Percentiles rank a stretch among this genome's conserved stretches.
phyloP scores from a whole-genome alignment of 257 asterid genomes.

The Gentiana straminea region DNA sequence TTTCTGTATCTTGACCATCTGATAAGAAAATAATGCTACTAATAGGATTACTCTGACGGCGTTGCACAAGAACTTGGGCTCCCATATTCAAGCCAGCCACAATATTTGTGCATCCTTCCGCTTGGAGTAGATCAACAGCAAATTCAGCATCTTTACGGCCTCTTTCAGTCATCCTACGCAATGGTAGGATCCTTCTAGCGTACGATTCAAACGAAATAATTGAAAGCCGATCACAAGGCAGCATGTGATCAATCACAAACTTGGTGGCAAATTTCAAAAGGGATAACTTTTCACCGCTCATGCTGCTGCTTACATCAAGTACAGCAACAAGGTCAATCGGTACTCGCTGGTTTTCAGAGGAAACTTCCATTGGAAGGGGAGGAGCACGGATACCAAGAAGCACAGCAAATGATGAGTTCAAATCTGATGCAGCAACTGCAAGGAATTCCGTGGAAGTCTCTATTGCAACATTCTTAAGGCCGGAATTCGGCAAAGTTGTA shows the following conservation, averaged over 20 bases:
- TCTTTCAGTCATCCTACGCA: constrained; percentile 23
- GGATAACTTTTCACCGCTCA: constrained; percentile 23
- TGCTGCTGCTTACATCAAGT: constrained; percentile 16
- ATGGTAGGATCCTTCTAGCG: constrained; percentile 18
- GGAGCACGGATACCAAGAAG: constrained; percentile 32
- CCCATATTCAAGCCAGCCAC: constrained; percentile 25
- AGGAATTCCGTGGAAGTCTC: constrained; percentile 22
- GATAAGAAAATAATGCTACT: constrained; percentile 28
- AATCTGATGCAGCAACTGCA: constrained; percentile 16
- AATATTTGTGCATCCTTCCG: constrained; percentile 27
- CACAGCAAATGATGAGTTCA: constrained; percentile 22
- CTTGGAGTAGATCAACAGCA: constrained; percentile 18
- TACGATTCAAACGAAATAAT: constrained; percentile 19
- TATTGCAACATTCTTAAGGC: too few relatives aligned
- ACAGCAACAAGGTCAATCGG: constrained; percentile 35
- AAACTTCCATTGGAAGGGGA: constrained; percentile 11
- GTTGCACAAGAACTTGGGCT: constrained; percentile 19
- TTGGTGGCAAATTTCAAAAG: constrained; percentile 23
- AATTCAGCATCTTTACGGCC: constrained; percentile 28
- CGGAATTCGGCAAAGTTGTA: too few relatives aligned
- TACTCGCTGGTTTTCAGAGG: constrained; percentile 12
- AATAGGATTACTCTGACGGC: constrained; percentile 24
- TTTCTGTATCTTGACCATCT: constrained; percentile 22
- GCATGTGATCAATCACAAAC: constrained; percentile 26
- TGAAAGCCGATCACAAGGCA: constrained; percentile 25